A percentile compares a stretch with the other conserved stretches of the same genome.
phyloP scores from a whole-genome alignment of 331 rosid genomes.

The Cydonia oblonga region DNA sequence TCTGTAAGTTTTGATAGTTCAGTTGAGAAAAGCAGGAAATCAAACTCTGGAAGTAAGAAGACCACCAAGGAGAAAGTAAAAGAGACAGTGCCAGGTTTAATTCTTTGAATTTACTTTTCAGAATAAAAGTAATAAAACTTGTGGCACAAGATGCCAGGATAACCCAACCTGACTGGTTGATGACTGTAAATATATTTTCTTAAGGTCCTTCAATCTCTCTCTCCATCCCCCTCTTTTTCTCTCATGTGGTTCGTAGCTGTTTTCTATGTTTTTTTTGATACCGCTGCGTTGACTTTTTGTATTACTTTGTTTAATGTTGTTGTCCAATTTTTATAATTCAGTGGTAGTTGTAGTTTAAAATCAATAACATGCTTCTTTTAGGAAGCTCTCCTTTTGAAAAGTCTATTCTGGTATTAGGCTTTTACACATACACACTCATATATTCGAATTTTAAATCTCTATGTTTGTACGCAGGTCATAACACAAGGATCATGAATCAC shows the following conservation, averaged over 20 bases:
- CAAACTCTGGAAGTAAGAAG: constrained; percentile 14
- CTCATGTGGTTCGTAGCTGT: not conserved
- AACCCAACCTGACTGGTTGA: not conserved
- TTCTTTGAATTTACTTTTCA: not conserved
- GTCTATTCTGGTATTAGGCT: no score
- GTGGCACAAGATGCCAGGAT: not conserved
- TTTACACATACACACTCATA: no score
- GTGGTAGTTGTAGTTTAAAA: not conserved
- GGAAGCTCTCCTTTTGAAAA: not conserved
- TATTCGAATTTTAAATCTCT: not conserved
- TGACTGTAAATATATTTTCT: not conserved
- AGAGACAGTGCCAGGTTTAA: constrained; percentile 41
- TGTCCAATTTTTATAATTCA: not conserved
- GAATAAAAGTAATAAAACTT: not conserved
- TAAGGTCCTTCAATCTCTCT: not conserved
- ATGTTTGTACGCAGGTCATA: constrained; percentile 38
- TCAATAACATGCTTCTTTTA: not conserved
- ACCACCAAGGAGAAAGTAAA: constrained; percentile 19
- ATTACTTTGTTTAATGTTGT: not conserved
- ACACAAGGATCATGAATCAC: constrained; percentile 27
- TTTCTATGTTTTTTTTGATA: no score
- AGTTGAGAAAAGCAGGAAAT: constrained; percentile 19
- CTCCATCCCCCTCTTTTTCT: not conserved
- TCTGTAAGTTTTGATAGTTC: constrained; percentile 2
- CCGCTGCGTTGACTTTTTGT: not conserved